phyloP scores from a whole-genome alignment of 768 basidiomycete species.

The Auricularia sp. region DNA sequence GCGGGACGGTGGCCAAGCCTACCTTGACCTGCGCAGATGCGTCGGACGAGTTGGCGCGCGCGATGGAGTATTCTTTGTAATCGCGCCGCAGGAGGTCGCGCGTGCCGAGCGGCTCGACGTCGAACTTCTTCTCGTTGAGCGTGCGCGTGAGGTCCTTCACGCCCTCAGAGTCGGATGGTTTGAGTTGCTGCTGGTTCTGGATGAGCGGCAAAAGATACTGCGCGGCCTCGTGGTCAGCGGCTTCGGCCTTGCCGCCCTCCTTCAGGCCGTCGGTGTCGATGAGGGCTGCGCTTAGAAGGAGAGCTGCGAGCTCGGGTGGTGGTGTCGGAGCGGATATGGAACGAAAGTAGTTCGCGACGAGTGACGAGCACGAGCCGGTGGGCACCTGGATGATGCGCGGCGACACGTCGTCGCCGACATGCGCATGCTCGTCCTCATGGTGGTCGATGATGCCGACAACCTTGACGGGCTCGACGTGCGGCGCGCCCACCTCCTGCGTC shows the following conservation, averaged over 20 bases:
- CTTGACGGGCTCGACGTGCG: constrained; percentile 19
- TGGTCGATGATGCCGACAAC: constrained; percentile 84
- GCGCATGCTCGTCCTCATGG: constrained; percentile 72
- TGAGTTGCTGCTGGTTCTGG: constrained; percentile 16
- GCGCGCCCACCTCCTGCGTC: constrained; percentile 18
- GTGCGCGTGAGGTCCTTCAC: constrained; percentile 39
- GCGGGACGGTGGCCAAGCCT: constrained; percentile 77
- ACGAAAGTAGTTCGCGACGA: constrained; percentile 43
- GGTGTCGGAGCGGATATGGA: constrained; percentile 22
- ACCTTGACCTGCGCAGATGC: constrained; percentile 35
- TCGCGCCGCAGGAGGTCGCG: constrained; percentile 84
- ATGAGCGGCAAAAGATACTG: constrained; percentile 53
- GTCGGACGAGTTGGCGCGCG: constrained; percentile 21
- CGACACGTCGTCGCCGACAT: constrained; percentile 33
- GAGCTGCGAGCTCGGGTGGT: constrained; percentile 55
- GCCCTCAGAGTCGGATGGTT: constrained; percentile 12
- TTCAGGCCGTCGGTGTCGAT: constrained; percentile 83
- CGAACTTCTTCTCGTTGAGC: constrained; percentile 49
- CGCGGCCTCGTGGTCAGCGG: constrained; percentile 54
- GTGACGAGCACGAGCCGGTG: constrained; percentile 68
- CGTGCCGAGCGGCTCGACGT: constrained; percentile 55
- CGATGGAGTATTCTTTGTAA: constrained; percentile 76
- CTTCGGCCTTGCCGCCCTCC: constrained; percentile 63
- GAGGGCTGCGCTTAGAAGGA: constrained; percentile 72
- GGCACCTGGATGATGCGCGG: constrained; percentile 56